phyloP scores from a whole-genome alignment of 202 grass and related monocot species.

The Brachypodium distachyon region DNA sequence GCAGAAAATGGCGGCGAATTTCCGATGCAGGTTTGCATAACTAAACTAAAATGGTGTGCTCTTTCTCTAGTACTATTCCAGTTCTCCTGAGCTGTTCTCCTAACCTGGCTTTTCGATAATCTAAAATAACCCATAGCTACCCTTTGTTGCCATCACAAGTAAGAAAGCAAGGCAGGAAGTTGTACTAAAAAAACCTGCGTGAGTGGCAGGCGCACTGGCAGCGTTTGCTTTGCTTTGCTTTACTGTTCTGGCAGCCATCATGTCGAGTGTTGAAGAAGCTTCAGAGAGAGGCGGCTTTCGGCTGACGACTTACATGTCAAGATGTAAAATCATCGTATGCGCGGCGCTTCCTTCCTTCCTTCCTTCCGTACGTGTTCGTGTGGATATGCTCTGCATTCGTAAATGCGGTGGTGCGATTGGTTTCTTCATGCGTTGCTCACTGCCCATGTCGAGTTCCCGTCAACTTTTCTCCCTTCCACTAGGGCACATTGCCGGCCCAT shows the following conservation, averaged over 20 bases:
- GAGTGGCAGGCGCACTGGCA: slow-evolving; percentile 19
- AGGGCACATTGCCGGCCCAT: too few relatives aligned
- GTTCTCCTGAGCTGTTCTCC: background rate
- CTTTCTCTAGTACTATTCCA: background rate
- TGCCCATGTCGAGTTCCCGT: background rate
- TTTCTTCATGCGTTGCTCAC: too few relatives aligned
- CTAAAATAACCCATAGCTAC: background rate
- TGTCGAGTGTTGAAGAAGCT: slow-evolving; percentile 4
- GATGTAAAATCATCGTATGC: slow-evolving; percentile 9
- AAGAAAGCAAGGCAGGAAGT: background rate
- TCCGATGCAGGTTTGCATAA: background rate
- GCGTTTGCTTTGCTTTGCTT: background rate
- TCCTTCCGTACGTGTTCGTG: too few relatives aligned
- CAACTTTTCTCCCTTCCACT: background rate
- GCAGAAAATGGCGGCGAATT: background rate
- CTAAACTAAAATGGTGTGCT: background rate
- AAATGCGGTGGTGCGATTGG: background rate
- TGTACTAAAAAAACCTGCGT: background rate
- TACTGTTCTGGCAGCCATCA: background rate
- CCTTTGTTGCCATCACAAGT: background rate
- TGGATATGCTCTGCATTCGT: background rate
- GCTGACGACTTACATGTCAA: slow-evolving; percentile 7
- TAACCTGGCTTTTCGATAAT: background rate
- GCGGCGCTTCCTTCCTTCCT: background rate
- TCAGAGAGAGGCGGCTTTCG: slow-evolving; percentile 5